Base-by-base conservation (phyloP, 2,329 filamentous ascomycete genomes). In the Ascochyta pisi region DNA sequence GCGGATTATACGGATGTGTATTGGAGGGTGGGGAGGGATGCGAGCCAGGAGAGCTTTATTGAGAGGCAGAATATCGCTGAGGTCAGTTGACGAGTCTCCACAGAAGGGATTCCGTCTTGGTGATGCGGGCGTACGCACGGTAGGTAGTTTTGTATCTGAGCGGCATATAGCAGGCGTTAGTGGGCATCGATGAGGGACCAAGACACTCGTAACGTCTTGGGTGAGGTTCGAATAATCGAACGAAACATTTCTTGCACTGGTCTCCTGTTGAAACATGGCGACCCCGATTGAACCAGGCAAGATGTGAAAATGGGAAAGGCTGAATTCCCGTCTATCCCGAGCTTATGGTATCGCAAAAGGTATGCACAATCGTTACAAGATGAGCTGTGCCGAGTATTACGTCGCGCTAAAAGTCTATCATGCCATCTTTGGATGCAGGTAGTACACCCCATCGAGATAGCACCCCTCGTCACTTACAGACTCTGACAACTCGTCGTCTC, bases 1-100 rank as follows among this genome's bases (percentile, higher is more conserved):
- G 89, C 87, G 23, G 94, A 99, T 65, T 98, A 96, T 72, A 91
- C 89, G 62, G 95, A 98, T 76, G 87, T 89, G 62, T 99, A 97
- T 74, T 98, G 90, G 78, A 86, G 92, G 4, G 90, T 99, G 10
- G 89, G 85, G 59, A 83, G 95, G 47, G 90, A 96, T 71, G 86
- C 89, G 66, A 86, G 85, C 67, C 93, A 97, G 79, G 94, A 96
- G 74, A 96, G 90, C 60, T 85, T 89, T 49, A 98, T 99, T 74
- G 86, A 89, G 73, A 84, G 86, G 74, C 78, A 81, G 68, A 77
- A 71, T 44, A 80, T 82, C 62, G 67, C 70, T 22, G 71, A 78
- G 63, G 76, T 78, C 51, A 59, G 23, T 50, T 19, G 27, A 24
- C 5, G 33, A 34, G 3, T 31, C 29, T 10, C 9, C 27, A 29